Conservation (phyloP, 768 basidiomycete species). For the Mycena floridula region DNA sequence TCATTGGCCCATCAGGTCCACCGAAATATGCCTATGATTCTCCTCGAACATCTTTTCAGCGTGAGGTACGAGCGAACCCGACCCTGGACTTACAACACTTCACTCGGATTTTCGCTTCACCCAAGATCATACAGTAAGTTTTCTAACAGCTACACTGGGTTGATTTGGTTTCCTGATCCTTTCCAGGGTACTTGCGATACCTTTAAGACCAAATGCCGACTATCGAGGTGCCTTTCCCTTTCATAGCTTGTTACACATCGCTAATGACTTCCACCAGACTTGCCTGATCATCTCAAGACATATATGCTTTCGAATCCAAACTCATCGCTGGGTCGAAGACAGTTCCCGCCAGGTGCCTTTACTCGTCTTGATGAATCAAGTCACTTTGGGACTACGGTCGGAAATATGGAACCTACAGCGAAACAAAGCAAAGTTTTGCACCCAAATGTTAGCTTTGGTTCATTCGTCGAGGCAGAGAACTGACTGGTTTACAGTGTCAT, state of each 20-base stretch:
- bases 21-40: no score
- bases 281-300: no score
- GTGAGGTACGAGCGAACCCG: conserved; percentile 33
- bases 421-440: conserved; percentile 70
- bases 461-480: neutral
- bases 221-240: neutral
- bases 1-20: no score
- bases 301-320: conserved; percentile 60
- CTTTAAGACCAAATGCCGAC: neutral
- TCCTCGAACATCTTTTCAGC: conserved; percentile 35
- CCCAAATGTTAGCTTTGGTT: conserved; percentile 43
- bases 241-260: no score
- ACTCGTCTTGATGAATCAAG: conserved; percentile 50
- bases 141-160: neutral
- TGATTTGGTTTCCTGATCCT: neutral
- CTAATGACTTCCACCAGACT: no score
- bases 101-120: conserved; percentile 45
- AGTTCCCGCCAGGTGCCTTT: conserved; percentile 40
- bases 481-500: conserved; percentile 40
- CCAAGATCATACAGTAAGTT: conserved; percentile 53
- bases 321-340: conserved; percentile 55
- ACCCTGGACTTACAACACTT: conserved; percentile 61
- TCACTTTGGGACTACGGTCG: conserved; percentile 71
- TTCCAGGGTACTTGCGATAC: neutral
- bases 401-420: conserved; percentile 73